These are phyloP conservation scores for Fagopyrum tataricum DNA, from an alignment of 148 eudicot genomes.

Conservation along the genomic window DNA sequence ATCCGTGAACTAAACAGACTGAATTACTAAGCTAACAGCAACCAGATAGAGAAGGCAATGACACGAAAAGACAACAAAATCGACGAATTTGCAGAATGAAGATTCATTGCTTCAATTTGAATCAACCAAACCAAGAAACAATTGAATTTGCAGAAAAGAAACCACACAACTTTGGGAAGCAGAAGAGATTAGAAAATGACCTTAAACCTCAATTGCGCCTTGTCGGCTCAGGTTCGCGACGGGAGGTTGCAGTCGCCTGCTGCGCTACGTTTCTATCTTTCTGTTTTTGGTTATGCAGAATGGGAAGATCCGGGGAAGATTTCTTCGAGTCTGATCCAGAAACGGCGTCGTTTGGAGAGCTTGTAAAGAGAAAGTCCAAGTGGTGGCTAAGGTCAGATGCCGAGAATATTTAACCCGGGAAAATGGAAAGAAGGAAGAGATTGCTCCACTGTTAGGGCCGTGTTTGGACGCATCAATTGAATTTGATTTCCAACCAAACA, in stretches of 20 bases:
- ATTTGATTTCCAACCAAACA: background rate
- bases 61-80: background rate
- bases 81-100: background rate
- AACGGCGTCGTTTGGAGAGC: slow-evolving; percentile 5
- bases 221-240: background rate
- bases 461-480: background rate
- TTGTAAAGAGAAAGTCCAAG: slow-evolving; percentile 6
- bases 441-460: background rate
- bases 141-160: background rate
- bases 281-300: background rate
- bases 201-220: background rate
- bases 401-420: slow-evolving; percentile 13
- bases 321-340: background rate
- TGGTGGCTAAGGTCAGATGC: slow-evolving; percentile 8
- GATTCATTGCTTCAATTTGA: background rate
- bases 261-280: slow-evolving; percentile 4
- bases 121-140: background rate
- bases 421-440: background rate
- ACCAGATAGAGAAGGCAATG: background rate
- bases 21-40: slow-evolving; percentile 1
- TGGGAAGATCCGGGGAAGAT: slow-evolving; percentile 10
- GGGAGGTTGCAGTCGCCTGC: background rate
- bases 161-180: background rate
- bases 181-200: background rate
- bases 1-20: background rate